Base-by-base conservation (phyloP, 1,284 basidiomycete species). In the Phylloboletellus chloephorus region DNA sequence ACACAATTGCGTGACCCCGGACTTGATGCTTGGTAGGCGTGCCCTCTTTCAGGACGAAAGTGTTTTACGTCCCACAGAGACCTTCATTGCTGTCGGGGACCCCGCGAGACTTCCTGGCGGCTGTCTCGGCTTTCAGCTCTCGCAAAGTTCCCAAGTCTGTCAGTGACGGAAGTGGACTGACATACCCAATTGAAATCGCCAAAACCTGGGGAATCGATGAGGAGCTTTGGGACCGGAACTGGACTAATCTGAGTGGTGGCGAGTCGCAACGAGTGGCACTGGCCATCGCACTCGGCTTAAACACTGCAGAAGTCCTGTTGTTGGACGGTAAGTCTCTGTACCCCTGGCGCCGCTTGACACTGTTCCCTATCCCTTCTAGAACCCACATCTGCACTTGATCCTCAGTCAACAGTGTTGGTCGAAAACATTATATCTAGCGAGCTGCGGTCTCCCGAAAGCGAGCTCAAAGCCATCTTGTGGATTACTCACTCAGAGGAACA, bases 401-500 rank as follows among this genome's bases (percentile, higher is more conserved):
- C 76, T n/a, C 73, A 75, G 34, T 75, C 79, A 0, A 79, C 79
- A 16, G 54, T 66, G 8, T 61, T 68, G 20, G 84, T 92, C 0
- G 89, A 93, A 57, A 65, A 71, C 30, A 73, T 68, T 34, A 64
- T 92, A 10, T 50, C 72, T 3, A 58, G 69, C 12, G 70, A 81
- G 44, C 58, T 90, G 28, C 67, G 60, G 31, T 67, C 68, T 2
- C 47, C 63, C 1, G 65, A 74, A 17, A 67, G 71, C 12, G 61
- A 61, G n/a, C 64, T 88, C 37, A 83, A 86, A 56, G 82, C 87
- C 0, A 64, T 90, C 29, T 56, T 92, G 5, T 92, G 89, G 89
- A 88, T 92, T 51, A 92, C 89, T 0, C 88, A 92, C 60, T 87
- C 85, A 0, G 75, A 79, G 5, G 84, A 88, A 46, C 88, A 92